Percentiles rank a stretch among this genome's conserved stretches.
Conservation (phyloP, 2,329 filamentous ascomycete genomes). For the Aspergillus hortae region DNA sequence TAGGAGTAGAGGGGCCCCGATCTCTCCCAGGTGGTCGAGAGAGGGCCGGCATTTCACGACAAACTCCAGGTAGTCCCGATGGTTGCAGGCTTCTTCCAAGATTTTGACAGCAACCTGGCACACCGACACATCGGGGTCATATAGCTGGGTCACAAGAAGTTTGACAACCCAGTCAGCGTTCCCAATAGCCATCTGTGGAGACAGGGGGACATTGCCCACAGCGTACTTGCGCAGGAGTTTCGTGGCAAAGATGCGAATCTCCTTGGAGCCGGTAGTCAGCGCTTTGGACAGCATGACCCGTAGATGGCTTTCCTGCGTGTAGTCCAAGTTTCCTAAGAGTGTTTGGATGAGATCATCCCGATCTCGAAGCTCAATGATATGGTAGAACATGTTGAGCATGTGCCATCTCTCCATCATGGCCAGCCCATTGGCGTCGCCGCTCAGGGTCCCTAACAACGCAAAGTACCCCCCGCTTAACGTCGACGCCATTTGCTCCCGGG, state of each 20-base stretch:
- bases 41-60: conserved; percentile 95
- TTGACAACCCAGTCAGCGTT: conserved; percentile 95
- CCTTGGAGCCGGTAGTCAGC: conserved; percentile 82
- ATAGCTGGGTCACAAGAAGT: conserved; percentile 94
- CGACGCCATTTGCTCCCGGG: conserved; percentile 75
- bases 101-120: conserved; percentile 97
- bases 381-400: conserved; percentile 99
- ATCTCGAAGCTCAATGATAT: conserved; percentile 88
- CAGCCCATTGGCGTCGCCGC: conserved; percentile 75
- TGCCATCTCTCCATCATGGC: conserved; percentile 93
- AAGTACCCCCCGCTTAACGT: conserved; percentile 93
- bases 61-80: conserved; percentile 84
- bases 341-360: conserved; percentile 88
- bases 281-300: conserved; percentile 91
- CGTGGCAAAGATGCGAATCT: conserved; percentile 86
- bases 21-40: conserved; percentile 92
- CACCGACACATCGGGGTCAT: conserved; percentile 95
- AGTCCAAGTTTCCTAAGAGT: conserved; percentile 87
- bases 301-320: conserved; percentile 81
- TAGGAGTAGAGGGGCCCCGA: conserved; percentile 85
- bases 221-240: conserved; percentile 85
- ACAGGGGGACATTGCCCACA: conserved; percentile 50
- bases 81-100: conserved; percentile 93
- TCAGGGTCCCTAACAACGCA: conserved; percentile 83
- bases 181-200: conserved; percentile 41